Base-by-base conservation (phyloP, 805 yeast genomes). In the Torulaspora maleeae region DNA sequence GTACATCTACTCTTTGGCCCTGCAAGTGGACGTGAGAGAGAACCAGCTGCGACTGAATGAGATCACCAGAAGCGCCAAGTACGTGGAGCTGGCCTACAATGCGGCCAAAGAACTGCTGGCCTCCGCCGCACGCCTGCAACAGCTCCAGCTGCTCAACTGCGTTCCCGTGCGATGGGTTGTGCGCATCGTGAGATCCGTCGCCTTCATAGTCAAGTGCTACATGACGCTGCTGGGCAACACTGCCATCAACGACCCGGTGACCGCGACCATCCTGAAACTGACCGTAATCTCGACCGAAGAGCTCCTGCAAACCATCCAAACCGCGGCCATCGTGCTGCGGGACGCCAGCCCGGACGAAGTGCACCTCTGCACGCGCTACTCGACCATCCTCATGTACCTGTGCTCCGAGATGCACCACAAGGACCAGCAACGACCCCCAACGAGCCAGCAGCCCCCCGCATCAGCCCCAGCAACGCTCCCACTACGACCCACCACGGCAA, bases 141-240 rank as follows among this genome's bases (percentile, higher is more conserved):
- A 73, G 50, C 66, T 83, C 47, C 78, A 76, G 47, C 67, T 83
- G 71, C 67, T 88, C 43, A 72, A 80, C 46, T 83, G 75, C 59
- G 87, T 89, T 82, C 96, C 98, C 1, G 89, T 88, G n/a, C 71
- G 96, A 51, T 89, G 96, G 95, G 81, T 85, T 5, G 83, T 86
- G 0, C 73, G 95, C 42, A 80, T 88, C 22, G 89, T 90, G 16
- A 79, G 91, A 55, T 86, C 96, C 0, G 88, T 88, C 10, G 93
- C 96, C 2, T 90, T 89, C 61, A 76, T 91, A 43, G 93, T 91
- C 11, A 91, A 90, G 65, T 86, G 95, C 58, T 80, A 86, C 58
- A 61, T 83, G 51, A 82, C 87, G 0, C 68, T 84, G 24, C 78
- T 85, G 0, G 58, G 50, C 6, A 52, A 53, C 49, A 58, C 55